Conservation (phyloP, 2,329 filamentous ascomycete species). For the Trichoderma sp. region DNA sequence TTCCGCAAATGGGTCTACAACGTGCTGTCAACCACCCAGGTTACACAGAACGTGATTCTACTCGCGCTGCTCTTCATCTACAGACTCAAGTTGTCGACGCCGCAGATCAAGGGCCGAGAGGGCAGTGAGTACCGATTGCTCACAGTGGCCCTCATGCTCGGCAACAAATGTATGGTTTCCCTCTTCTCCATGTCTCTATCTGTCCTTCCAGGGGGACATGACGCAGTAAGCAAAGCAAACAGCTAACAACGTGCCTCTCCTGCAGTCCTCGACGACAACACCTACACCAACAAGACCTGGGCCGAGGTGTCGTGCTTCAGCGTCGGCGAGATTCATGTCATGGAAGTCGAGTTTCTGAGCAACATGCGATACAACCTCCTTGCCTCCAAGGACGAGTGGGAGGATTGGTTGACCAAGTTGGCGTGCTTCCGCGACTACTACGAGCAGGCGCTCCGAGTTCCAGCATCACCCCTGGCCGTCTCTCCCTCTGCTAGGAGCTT, state of each 20-base stretch:
- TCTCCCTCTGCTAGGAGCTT: slow-evolving; percentile 40
- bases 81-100: slow-evolving; percentile 85
- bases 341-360: slow-evolving; percentile 99
- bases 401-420: slow-evolving; percentile 79
- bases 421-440: slow-evolving; percentile 81
- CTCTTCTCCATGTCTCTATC: neutral
- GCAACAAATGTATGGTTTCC: slow-evolving; percentile 76
- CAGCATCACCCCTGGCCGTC: slow-evolving; percentile 35
- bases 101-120: slow-evolving; percentile 81
- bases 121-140: slow-evolving; percentile 92
- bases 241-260: slow-evolving; percentile 23
- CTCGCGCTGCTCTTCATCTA: slow-evolving; percentile 91
- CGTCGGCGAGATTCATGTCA: slow-evolving; percentile 93
- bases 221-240: neutral
- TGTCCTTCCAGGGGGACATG: neutral
- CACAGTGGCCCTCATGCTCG: slow-evolving; percentile 94
- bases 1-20: slow-evolving; percentile 94
- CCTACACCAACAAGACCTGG: slow-evolving; percentile 99
- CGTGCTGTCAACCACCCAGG: slow-evolving; percentile 89
- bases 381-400: slow-evolving; percentile 83
- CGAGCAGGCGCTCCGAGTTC: slow-evolving; percentile 59
- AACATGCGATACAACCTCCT: slow-evolving; percentile 96
- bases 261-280: slow-evolving; percentile 90
- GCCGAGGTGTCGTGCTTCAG: slow-evolving; percentile 94
- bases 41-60: slow-evolving; percentile 91